phyloP scores from a whole-genome alignment of 2,329 filamentous ascomycete species.

The Talaromyces verruculosus region DNA sequence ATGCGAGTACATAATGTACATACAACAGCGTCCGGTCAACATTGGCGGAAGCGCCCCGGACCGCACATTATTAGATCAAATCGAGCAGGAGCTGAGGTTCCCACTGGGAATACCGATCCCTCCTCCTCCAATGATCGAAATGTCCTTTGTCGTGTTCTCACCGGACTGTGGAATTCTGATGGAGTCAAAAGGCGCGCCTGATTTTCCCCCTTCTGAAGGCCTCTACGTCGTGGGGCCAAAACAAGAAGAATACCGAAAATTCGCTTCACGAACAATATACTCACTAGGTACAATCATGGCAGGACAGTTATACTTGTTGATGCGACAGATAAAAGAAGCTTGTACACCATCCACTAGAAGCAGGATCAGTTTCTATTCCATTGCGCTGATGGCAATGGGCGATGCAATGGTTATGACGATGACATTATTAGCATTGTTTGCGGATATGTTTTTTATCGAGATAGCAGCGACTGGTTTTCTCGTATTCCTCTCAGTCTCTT shows the following conservation, averaged over 20 bases:
- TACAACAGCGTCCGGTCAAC: constrained; percentile 60
- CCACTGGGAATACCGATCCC: constrained; percentile 59
- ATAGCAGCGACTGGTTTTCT: constrained; percentile 59
- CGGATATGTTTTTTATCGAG: constrained; percentile 56
- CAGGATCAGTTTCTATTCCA: constrained; percentile 63
- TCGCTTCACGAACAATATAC: constrained; percentile 54
- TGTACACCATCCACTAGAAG: constrained; percentile 65
- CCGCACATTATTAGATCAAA: constrained; percentile 46
- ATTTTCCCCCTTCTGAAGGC: constrained; percentile 52
- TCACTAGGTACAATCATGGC: constrained; percentile 52
- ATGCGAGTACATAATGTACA: constrained; percentile 86
- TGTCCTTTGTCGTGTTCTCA: constrained; percentile 63
- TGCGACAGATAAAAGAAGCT: constrained; percentile 64
- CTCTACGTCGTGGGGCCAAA: constrained; percentile 59
- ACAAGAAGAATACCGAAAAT: constrained; percentile 55
- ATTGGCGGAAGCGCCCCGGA: constrained; percentile 34
- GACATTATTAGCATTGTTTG: constrained; percentile 56
- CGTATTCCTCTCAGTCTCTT: constrained; percentile 60
- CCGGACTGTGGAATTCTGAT: constrained; percentile 67
- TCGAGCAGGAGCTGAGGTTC: constrained; percentile 61
- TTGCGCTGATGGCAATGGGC: constrained; percentile 61
- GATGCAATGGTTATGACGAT: constrained; percentile 61
- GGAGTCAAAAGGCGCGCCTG: constrained; percentile 60
- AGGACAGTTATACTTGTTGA: constrained; percentile 57
- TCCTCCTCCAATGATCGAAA: constrained; percentile 52